Base-by-base conservation (phyloP, 768 basidiomycete species). In the Tephrocybe sp. region DNA sequence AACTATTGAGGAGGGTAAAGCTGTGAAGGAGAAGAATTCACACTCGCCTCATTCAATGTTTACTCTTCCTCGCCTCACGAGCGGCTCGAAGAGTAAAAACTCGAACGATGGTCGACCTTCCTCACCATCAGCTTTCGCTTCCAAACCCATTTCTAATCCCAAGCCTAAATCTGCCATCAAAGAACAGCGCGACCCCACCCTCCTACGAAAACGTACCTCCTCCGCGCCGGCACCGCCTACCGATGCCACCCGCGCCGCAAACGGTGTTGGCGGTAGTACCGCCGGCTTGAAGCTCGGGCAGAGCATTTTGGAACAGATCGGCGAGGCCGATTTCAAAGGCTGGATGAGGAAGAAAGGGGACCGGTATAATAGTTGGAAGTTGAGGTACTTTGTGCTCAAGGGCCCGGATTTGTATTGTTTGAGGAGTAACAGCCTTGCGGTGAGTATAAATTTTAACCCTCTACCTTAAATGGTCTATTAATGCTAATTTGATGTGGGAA, bases 281-380 rank as follows among this genome's bases (percentile, higher is more conserved):
- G n/a, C n/a, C n/a, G 64, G 71, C 2, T 63, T 83, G 53, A 78
- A 76, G 59, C 75, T 73, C 25, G 89, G 88, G 0, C 73, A 76
- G 64, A 91, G 82, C 51, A 88, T 97, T 42, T 65, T 97, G 47
- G 84, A 91, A 47, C 91, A 95, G 68, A 93, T 99, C 53, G 97
- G 95, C 3, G 79, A 79, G 21, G 83, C 92, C 13, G 97, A 99
- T 69, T 84, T 90, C 64, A 74, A 77, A 25, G 97, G 97, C 6
- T 97, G 91, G 86, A 86, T 99, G 87, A 80, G 89, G 62, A 99
- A 98, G 79, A 91, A 85, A 72, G 91, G 91, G 1, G 97, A 97
- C 40, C 74, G 86, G 55, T 97, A 97, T 66, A 94, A 91, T 58
- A 74, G 78, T 16, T 99, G 97, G 97, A 97, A 97, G 71, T 61